Base-by-base conservation (phyloP, 2,329 filamentous ascomycete genomes). In the Colletotrichum sp. region DNA sequence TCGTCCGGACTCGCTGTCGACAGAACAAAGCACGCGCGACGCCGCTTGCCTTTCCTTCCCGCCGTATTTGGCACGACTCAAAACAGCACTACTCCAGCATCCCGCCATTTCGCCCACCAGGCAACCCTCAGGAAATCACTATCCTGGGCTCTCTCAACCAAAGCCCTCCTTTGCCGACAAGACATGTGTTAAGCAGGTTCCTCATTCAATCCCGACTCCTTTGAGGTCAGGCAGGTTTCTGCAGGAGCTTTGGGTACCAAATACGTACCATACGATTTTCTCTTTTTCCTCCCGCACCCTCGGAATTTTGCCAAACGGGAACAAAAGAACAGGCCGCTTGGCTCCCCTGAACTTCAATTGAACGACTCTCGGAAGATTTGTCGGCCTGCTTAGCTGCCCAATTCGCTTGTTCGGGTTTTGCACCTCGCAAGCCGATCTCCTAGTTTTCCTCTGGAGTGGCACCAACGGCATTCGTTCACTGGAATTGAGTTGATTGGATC, bases 211-310 rank as follows among this genome's bases (percentile, higher is more conserved):
- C 80, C 77, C 82, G 83, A 89, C 91, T 93, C 92, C 92, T 93
- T 93, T 93, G 92, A 94, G 92, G 92, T 93, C 93, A 95, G 61
- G 93, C 93, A 90, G 93, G 93, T 88, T 91, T 91, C 94, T 95
- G 93, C 94, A 95, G 93, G 92, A 94, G 92, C 57, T 74, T 60
- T 67, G 74, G 74, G 74, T 65, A 74, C 60, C 39, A 36, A 70
- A 74, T 66, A 69, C 59, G 74, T 72, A 72, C 69, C 57, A 28
- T 70, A 69, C 65, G 32, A 70, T 76, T 69, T 32, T 39, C 48
- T 63, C 16, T 52, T 28, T 74, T 52, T 52, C 43, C 12, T 21
- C 43, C 43, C 36, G 48, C 32, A 16, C 71, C 48, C 48, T 74
- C 30, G 61, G 59, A 74, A 57, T 48, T 76, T 48, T 70, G 30